Evolutionary conservation across 2,329 filamentous ascomycete species (phyloP), one percentile per base, ranked within the genome.

Genomic region (Sporothrix variecibatus): DNA sequence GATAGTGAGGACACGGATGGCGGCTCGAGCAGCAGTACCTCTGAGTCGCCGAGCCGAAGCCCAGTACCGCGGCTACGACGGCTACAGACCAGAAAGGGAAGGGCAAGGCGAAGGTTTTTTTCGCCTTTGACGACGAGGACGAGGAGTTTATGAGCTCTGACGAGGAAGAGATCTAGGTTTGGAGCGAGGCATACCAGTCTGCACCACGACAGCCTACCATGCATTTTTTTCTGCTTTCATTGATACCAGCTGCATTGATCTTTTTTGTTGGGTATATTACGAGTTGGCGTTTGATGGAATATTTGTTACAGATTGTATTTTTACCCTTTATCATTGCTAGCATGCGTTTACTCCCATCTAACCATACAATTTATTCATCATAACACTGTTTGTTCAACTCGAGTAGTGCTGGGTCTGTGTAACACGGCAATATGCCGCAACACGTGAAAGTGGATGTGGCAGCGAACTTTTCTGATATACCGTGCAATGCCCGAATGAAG

Each of bases 101-200:
- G 72, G 80, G 51, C 71, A 83, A 84, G 77, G 80, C 80, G 23
- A 84, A 78, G 78, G 84, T 86, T 0, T 93, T 94, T 79, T 92
- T 91, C 78, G 93, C 92, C 0, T 95, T 94, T 82, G 93, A 94
- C 76, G 93, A 94, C 75, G 92, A 95, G 46, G 91, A 93, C 72
- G 92, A 94, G 65, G 91, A 93, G 78, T 92, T 91, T 76, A 90
- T 92, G 88, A 92, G 90, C 78, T 90, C 88, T 71, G 88, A 91
- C n/a, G 90, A 91, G 46, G 87, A 88, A 15, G 83, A 84, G 6
- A 81, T n/a, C 5, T 17, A 17, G 23, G n/a, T n/a, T n/a, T n/a
- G n/a, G n/a, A 28, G 11, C 84, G 74, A 75, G 15, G 76, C 56
- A 73, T 75, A 76, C 40, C 26, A 17, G 17, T 38, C 20, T 17